phyloP scores from a whole-genome alignment of 2,329 filamentous ascomycete genomes.

The Fusarium annulatum region DNA sequence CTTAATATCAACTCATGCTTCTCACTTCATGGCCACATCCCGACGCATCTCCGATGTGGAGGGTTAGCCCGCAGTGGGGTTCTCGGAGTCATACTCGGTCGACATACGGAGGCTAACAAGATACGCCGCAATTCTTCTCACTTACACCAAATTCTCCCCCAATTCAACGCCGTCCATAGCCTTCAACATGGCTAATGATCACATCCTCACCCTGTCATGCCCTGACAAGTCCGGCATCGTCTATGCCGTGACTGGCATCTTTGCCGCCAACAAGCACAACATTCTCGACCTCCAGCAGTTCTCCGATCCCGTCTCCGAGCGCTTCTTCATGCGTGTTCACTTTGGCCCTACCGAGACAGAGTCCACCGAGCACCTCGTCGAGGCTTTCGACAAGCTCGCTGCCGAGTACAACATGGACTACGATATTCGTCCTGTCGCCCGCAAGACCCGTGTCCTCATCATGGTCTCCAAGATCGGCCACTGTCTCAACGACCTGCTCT shows the following conservation, averaged over 20 bases:
- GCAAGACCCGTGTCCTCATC: slow-evolving; percentile 82
- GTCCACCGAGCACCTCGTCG: slow-evolving; percentile 63
- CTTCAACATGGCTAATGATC: slow-evolving; percentile 61
- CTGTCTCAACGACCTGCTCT: slow-evolving; percentile 85
- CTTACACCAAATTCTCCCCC: not conserved
- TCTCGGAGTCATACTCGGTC: slow-evolving; percentile 35
- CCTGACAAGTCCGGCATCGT: slow-evolving; percentile 88
- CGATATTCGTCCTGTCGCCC: slow-evolving; percentile 73
- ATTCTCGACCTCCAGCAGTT: slow-evolving; percentile 89
- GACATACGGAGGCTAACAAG: slow-evolving; percentile 5
- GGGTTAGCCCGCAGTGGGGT: slow-evolving; percentile 46
- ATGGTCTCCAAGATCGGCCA: slow-evolving; percentile 93
- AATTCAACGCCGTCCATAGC: not conserved
- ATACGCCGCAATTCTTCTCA: slow-evolving; percentile 13
- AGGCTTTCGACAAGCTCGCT: slow-evolving; percentile 70
- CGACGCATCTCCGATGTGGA: slow-evolving; percentile 31
- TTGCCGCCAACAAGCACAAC: slow-evolving; percentile 79
- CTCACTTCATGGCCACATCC: slow-evolving; percentile 1
- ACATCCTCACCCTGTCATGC: slow-evolving; percentile 84
- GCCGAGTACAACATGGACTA: slow-evolving; percentile 75
- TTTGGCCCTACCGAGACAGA: slow-evolving; percentile 70
- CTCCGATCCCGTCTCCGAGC: slow-evolving; percentile 77
- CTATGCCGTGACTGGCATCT: slow-evolving; percentile 82
- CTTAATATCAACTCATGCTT: not conserved
- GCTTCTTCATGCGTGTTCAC: slow-evolving; percentile 91